Percentiles rank a stretch among this genome's conserved stretches.
phyloP scores from a whole-genome alignment of 2,329 filamentous ascomycete genomes.

The Tolypocladium pustulatum region DNA sequence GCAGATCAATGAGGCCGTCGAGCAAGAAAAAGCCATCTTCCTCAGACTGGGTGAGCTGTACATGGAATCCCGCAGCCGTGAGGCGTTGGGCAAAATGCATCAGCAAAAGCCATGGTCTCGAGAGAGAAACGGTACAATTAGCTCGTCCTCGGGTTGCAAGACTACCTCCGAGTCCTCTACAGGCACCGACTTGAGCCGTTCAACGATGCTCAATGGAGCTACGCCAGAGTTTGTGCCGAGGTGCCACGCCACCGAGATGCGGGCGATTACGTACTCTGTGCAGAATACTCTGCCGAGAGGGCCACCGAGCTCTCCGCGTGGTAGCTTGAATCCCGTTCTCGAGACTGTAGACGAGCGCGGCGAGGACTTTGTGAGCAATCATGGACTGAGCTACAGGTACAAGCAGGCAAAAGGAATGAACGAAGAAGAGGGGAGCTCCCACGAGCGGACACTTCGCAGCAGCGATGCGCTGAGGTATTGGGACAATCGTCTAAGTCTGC shows the following conservation, averaged over 20 bases:
- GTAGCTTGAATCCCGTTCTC: slow-evolving; percentile 1
- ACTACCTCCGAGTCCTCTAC: not conserved
- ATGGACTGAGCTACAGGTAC: slow-evolving; percentile 1
- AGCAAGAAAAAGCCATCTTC: slow-evolving; percentile 35
- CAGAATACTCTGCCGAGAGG: not conserved
- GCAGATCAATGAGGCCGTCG: slow-evolving; percentile 31
- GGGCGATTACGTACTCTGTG: not conserved
- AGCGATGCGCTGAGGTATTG: not conserved
- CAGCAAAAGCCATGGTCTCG: slow-evolving; percentile 7
- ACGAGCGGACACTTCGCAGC: not conserved
- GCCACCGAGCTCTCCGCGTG: not conserved
- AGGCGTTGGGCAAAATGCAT: slow-evolving; percentile 24
- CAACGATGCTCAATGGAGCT: slow-evolving; percentile 14
- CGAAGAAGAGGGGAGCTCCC: not conserved
- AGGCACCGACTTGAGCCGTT: not conserved
- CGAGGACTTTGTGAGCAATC: slow-evolving; percentile 8
- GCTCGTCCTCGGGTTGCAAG: not conserved
- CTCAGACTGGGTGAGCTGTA: slow-evolving; percentile 37
- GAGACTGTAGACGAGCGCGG: slow-evolving; percentile 16
- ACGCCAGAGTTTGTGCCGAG: slow-evolving; percentile 22
- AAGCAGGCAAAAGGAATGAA: not conserved
- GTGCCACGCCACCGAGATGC: not conserved
- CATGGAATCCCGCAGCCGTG: slow-evolving; percentile 35
- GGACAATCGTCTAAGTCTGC: slow-evolving; percentile 2
- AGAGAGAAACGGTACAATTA: not conserved